Percentiles rank a stretch among this genome's conserved stretches.
Conservation (phyloP, 2,329 filamentous ascomycete genomes). For the Arthroderma sp. region DNA sequence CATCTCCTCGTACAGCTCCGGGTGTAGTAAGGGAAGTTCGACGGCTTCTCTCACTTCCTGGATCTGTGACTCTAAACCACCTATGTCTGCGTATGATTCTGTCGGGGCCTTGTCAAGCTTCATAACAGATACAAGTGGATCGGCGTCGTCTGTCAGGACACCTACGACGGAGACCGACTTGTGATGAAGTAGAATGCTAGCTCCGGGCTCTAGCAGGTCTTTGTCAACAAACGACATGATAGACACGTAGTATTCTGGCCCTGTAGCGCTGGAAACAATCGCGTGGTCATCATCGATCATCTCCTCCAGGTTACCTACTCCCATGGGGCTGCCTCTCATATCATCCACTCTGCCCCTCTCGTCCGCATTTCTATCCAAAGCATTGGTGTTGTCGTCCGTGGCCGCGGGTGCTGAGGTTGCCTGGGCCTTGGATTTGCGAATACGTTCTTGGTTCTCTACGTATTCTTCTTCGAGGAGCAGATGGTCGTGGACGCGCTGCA, state of each 20-base stretch:
- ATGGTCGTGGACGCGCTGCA: conserved; percentile 98
- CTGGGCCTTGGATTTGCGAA: conserved; percentile 82
- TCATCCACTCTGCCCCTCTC: conserved; percentile 92
- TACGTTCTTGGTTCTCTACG: conserved; percentile 94
- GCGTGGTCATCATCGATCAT: conserved; percentile 99
- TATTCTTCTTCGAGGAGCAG: conserved; percentile 95
- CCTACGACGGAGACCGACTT: conserved; percentile 97
- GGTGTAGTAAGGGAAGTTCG: conserved; percentile 85
- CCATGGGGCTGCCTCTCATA: conserved; percentile 97
- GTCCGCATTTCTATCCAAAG: conserved; percentile 79
- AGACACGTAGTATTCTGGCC: conserved; percentile 96
- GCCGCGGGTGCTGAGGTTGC: conserved; percentile 44
- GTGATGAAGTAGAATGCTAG: conserved; percentile 89
- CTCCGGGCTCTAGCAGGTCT: conserved; percentile 89
- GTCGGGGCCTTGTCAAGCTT: conserved; percentile 98
- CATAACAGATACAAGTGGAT: conserved; percentile 95
- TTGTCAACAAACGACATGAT: conserved; percentile 99
- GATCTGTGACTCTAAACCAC: conserved; percentile 86
- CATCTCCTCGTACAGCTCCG: conserved; percentile 98
- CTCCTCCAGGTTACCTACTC: conserved; percentile 92
- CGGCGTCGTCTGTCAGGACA: conserved; percentile 89
- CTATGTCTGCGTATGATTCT: conserved; percentile 97
- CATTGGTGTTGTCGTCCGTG: conserved; percentile 56
- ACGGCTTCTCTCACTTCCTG: conserved; percentile 97
- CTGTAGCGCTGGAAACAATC: conserved; percentile 93